These are phyloP conservation scores for Rhodotorula babjevae DNA, from an alignment of 768 basidiomycete species.

Conservation along the genomic window DNA sequence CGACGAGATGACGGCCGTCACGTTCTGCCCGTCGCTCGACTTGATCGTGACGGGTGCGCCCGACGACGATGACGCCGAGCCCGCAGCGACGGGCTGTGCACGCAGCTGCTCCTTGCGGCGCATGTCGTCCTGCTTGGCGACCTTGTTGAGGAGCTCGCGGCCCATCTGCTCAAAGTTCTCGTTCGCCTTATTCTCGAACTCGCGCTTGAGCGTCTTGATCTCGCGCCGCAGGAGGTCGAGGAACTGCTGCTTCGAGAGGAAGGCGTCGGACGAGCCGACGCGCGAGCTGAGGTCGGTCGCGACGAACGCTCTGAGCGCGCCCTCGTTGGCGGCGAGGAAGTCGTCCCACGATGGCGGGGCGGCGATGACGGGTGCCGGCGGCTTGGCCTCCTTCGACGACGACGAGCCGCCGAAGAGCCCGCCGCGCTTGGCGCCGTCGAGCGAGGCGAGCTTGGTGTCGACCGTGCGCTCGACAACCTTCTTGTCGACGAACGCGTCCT, in stretches of 20 bases:
- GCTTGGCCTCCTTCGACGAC: slow-evolving; percentile 12
- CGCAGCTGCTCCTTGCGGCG: slow-evolving; percentile 17
- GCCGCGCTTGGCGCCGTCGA: slow-evolving; percentile 15
- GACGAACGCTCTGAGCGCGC: slow-evolving; percentile 45
- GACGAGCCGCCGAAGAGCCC: slow-evolving; percentile 10
- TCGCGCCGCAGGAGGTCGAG: slow-evolving; percentile 47
- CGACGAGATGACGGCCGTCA: slow-evolving; percentile 58
- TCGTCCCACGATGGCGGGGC: slow-evolving; percentile 42
- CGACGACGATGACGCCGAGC: background rate
- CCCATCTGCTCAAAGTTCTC: slow-evolving; percentile 41
- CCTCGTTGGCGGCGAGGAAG: slow-evolving; percentile 45
- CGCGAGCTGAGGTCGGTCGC: slow-evolving; percentile 44
- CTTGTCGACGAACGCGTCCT: slow-evolving; percentile 47
- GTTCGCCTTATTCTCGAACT: slow-evolving; percentile 38
- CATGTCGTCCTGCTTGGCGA: slow-evolving; percentile 34
- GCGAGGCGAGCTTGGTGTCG: slow-evolving; percentile 9
- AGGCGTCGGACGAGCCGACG: slow-evolving; percentile 38
- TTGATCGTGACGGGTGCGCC: slow-evolving; percentile 14
- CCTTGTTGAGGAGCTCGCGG: slow-evolving; percentile 40
- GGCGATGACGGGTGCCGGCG: background rate
- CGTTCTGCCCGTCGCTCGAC: slow-evolving; percentile 25
- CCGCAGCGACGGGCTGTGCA: slow-evolving; percentile 1
- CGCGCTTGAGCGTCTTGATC: slow-evolving; percentile 42
- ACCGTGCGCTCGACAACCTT: slow-evolving; percentile 38
- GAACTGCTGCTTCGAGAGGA: slow-evolving; percentile 46